Evolutionary conservation across 2,329 filamentous ascomycete genomes (phyloP).

Genomic region (Pseudogymnoascus sp.): DNA sequence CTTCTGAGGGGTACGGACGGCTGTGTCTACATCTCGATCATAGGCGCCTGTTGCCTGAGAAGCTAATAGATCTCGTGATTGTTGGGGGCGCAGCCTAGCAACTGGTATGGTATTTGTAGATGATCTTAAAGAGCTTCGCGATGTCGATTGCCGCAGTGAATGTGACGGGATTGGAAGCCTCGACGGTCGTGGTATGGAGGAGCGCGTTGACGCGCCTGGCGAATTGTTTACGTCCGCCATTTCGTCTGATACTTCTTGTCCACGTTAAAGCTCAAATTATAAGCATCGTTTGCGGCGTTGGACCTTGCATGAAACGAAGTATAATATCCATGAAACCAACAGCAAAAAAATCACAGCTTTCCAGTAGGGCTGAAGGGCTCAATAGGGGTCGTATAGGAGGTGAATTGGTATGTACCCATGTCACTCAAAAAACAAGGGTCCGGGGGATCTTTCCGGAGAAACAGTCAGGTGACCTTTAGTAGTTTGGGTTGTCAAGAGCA

Average conservation of each 20-base stretch:
- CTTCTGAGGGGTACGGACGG: neutral
- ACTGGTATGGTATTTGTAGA: neutral
- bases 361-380: conserved; percentile 2
- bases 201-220: conserved; percentile 10
- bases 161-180: conserved; percentile 41
- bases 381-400: conserved; percentile 7
- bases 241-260: conserved; percentile 13
- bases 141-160: neutral
- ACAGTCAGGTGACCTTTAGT: neutral
- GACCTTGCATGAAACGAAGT: neutral
- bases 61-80: neutral
- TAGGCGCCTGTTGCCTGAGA: neutral
- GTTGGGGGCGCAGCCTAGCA: neutral
- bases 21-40: neutral
- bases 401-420: neutral
- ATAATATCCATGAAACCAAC: neutral
- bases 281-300: conserved; percentile 6
- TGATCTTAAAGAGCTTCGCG: neutral
- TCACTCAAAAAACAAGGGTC: neutral
- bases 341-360: neutral
- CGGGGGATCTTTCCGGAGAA: neutral
- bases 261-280: neutral
- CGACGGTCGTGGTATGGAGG: conserved; percentile 43
- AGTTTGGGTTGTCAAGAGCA: conserved; percentile 8
- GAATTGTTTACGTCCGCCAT: conserved; percentile 10